These are phyloP conservation scores for Pichia insulana DNA, from an alignment of 805 yeast genomes.

Conservation along the genomic window DNA sequence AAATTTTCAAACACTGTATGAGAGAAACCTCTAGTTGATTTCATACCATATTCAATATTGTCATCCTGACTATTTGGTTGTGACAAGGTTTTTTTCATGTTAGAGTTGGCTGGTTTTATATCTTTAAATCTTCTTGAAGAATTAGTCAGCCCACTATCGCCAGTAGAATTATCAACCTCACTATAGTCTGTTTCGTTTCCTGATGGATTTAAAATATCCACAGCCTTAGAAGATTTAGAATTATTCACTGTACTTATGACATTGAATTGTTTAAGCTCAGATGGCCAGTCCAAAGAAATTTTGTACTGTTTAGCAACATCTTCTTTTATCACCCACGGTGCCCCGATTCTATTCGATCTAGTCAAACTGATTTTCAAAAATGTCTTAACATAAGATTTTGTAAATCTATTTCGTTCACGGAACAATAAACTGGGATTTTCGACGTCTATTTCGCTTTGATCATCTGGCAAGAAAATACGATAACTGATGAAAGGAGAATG, in stretches of 20 bases:
- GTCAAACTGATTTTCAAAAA: constrained; percentile 71
- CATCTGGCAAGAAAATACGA: constrained; percentile 46
- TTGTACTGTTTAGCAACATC: constrained; percentile 64
- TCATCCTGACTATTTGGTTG: constrained; percentile 4
- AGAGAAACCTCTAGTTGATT: constrained; percentile 9
- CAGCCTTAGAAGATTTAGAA: too few species aligned
- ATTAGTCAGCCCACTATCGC: not conserved
- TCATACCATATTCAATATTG: constrained; percentile 8
- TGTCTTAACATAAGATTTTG: constrained; percentile 86
- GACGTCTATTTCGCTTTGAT: constrained; percentile 45
- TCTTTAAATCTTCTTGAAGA: not conserved
- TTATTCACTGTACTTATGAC: not conserved
- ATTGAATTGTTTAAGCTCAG: constrained; percentile 35
- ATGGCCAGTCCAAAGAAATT: constrained; percentile 53
- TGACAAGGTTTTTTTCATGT: not conserved
- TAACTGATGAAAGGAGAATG: constrained; percentile 53
- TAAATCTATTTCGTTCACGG: constrained; percentile 79
- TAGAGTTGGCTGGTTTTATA: not conserved
- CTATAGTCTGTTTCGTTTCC: not conserved
- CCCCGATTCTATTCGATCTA: constrained; percentile 76
- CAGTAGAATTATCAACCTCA: not conserved
- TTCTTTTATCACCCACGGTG: constrained; percentile 90
- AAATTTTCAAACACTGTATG: constrained; percentile 25
- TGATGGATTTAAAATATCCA: not conserved
- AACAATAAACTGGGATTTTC: constrained; percentile 58